Base-by-base conservation (phyloP, 768 basidiomycete species). In the Hericium coralloides region DNA sequence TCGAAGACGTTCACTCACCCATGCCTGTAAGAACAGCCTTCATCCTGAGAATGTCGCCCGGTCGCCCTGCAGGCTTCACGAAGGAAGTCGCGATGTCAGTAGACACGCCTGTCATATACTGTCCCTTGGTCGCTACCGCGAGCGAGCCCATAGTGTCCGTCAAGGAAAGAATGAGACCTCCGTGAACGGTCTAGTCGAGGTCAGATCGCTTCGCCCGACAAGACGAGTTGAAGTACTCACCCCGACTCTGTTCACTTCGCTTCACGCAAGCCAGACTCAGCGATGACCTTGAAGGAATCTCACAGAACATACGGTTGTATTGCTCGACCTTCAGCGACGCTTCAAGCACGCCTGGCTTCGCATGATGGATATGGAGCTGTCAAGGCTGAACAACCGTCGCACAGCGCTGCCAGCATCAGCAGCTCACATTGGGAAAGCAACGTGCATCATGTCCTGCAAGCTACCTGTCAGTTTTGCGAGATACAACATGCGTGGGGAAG, bases 101-200 rank as follows among this genome's bases (percentile, higher is more conserved):
- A 2, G 88, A 90, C 10, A 92, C 89, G 15, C 91, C 89, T 0
- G 91, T 92, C 89, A 91, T 90, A 64, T 73, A 93, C 9, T 90
- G 84, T 2, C 91, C 91, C 60, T 84, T 84, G 14, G 84, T 80
- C 1, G 89, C 87, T 23, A 93, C 81, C n/a, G 86, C 89, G 17
- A 92, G 79, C 1, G 90, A 92, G 3, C 91, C 90, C 17, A 92
- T 69, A 14, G 89, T 91, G 68, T 92, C 91, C 4, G 91, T 92
- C 31, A 93, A 72, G 9, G 90, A 89, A 65, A 89, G 68, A 60
- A 92, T 80, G 38, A 93, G 77, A 20, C 91, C 91, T 17, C 91
- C 91, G 62, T 93, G 90, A 22, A 86, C 86, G 68, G 75, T 77
- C 76, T 78, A 49, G 15, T 4, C n/a, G 47, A 38, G 45, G 14